Percentiles rank a stretch among this genome's conserved stretches.
These are phyloP conservation scores for Microdochium bolleyi DNA, from an alignment of 2,329 filamentous ascomycete genomes.

Conservation along the genomic window DNA sequence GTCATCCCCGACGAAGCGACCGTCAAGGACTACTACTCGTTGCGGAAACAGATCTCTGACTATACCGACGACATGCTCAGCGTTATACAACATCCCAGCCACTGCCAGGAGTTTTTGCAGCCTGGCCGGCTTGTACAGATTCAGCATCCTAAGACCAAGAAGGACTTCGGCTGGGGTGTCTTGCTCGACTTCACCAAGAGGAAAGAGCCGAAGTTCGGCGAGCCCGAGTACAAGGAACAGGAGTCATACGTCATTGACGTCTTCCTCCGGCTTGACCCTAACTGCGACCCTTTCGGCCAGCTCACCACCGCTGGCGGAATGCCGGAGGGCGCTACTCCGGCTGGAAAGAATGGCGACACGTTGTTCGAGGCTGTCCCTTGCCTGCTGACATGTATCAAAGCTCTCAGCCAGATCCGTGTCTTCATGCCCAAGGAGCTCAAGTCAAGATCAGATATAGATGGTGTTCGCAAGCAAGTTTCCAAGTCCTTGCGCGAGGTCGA, in stretches of 20 bases:
- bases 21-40: slow-evolving; percentile 89
- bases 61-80: slow-evolving; percentile 85
- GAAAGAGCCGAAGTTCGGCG: slow-evolving; percentile 56
- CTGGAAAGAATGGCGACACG: slow-evolving; percentile 52
- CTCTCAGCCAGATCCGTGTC: slow-evolving; percentile 75
- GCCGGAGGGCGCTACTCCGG: slow-evolving; percentile 56
- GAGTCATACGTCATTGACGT: slow-evolving; percentile 80
- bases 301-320: slow-evolving; percentile 36
- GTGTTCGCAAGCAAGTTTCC: slow-evolving; percentile 59
- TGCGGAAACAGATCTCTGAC: slow-evolving; percentile 73
- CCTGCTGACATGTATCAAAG: slow-evolving; percentile 75
- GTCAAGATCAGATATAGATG: slow-evolving; percentile 54
- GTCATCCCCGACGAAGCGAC: slow-evolving; percentile 78
- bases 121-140: slow-evolving; percentile 82
- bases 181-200: slow-evolving; percentile 67
- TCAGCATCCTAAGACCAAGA: slow-evolving; percentile 58
- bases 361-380: slow-evolving; percentile 82
- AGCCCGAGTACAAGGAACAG: slow-evolving; percentile 63
- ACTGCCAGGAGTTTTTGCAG: slow-evolving; percentile 79
- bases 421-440: slow-evolving; percentile 75
- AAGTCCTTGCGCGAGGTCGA: slow-evolving; percentile 71
- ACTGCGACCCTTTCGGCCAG: slow-evolving; percentile 35
- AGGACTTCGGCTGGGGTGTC: slow-evolving; percentile 92
- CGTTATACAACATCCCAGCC: slow-evolving; percentile 85
- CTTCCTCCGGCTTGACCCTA: slow-evolving; percentile 53